These are phyloP conservation scores for Chlorencoelia australis DNA, from an alignment of 2,329 filamentous ascomycete species.

Conservation along the genomic window DNA sequence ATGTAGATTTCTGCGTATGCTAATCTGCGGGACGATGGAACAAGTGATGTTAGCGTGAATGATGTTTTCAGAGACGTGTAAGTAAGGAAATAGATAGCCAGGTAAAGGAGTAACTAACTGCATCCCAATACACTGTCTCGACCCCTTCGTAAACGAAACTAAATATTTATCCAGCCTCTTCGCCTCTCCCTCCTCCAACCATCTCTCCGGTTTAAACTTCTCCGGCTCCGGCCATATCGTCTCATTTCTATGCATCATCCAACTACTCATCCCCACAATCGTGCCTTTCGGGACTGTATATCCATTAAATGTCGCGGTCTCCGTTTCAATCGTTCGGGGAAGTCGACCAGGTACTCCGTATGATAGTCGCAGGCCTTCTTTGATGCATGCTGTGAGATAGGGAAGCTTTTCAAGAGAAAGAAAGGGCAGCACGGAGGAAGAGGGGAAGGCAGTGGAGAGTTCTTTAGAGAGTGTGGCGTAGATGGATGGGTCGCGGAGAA, in stretches of 20 bases:
- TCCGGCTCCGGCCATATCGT: background rate
- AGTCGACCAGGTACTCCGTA: background rate
- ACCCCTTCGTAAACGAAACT: slow-evolving; percentile 2
- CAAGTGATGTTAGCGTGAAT: too few relatives aligned
- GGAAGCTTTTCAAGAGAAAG: slow-evolving; percentile 22
- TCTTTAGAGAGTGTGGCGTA: slow-evolving; percentile 3
- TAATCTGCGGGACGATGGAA: too few relatives aligned
- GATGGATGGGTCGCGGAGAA: background rate
- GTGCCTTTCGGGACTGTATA: too few relatives aligned
- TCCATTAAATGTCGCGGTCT: background rate
- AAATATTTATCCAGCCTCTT: background rate
- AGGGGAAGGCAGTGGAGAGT: too few relatives aligned
- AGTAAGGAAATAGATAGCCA: too few relatives aligned
- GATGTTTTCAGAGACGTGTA: too few relatives aligned
- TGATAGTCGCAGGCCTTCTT: background rate
- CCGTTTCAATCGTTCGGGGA: background rate
- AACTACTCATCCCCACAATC: too few relatives aligned
- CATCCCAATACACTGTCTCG: slow-evolving; percentile 4
- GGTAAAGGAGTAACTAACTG: background rate
- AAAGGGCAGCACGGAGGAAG: too few relatives aligned
- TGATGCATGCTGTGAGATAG: slow-evolving; percentile 29
- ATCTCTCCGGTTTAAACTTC: slow-evolving; percentile 1
- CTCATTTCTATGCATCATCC: slow-evolving; percentile 1
- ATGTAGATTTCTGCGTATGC: background rate
- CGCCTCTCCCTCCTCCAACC: background rate